A percentile compares a stretch with the other conserved stretches of the same genome.
These are phyloP conservation scores for Diaporthe caulivora DNA, from an alignment of 2,329 filamentous ascomycete species.

Conservation along the genomic window DNA sequence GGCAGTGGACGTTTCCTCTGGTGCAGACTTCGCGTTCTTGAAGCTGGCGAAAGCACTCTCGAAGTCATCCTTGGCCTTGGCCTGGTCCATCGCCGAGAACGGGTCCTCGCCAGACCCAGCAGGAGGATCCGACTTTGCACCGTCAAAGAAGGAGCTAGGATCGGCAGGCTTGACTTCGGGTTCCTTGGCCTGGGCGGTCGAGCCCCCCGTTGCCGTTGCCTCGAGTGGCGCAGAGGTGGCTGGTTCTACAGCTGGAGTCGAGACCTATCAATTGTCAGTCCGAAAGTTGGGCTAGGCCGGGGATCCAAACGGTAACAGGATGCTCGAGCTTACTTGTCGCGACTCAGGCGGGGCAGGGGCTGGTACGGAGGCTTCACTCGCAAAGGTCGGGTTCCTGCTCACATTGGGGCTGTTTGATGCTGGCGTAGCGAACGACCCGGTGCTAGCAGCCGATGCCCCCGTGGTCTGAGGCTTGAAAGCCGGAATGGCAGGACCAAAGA, in stretches of 20 bases:
- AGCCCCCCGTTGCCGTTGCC: conserved; percentile 45
- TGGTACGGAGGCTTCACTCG: conserved; percentile 66
- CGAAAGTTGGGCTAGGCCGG: conserved; percentile 68
- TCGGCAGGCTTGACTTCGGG: conserved; percentile 33
- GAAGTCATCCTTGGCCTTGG: conserved; percentile 82
- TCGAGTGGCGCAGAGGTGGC: conserved; percentile 50
- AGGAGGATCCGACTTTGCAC: conserved; percentile 31
- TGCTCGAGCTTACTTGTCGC: conserved; percentile 81
- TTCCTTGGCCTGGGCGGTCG: conserved; percentile 33
- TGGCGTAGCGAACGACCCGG: conserved; percentile 64
- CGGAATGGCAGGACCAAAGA: conserved; percentile 80
- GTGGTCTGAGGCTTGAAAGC: conserved; percentile 72
- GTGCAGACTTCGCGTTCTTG: conserved; percentile 60
- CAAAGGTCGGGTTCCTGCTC: conserved; percentile 71
- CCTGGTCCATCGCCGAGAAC: conserved; percentile 65
- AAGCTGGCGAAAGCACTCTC: conserved; percentile 88
- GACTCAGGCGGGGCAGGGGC: conserved; percentile 77
- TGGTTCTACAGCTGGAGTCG: conserved; percentile 41
- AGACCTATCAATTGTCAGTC: conserved; percentile 43
- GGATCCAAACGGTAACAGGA: conserved; percentile 75
- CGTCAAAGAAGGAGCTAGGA: conserved; percentile 37
- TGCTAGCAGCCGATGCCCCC: conserved; percentile 66
- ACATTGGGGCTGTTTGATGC: conserved; percentile 71
- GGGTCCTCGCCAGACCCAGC: conserved; percentile 54
- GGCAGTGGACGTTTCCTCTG: conserved; percentile 54